Evolutionary conservation across 23 red algal genomes (phyloP).

Genomic region (Gracilariopsis chorda): DNA sequence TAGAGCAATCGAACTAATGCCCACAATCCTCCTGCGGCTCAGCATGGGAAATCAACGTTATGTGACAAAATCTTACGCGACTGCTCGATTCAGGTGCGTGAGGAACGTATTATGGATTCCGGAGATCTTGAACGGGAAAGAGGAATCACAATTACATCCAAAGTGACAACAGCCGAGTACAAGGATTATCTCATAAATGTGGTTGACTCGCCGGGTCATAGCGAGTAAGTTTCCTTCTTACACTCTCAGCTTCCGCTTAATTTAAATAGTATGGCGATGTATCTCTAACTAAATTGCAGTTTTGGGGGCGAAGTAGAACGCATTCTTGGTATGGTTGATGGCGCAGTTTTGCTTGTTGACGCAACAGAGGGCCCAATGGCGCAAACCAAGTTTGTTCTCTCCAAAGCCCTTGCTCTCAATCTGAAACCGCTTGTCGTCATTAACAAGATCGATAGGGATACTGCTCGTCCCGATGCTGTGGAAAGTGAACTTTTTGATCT

Average conservation of each 20-base stretch:
- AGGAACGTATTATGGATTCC: constrained; percentile 82
- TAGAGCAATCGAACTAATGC: neutral
- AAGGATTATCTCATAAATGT: constrained; percentile 64
- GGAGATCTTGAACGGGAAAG: constrained; percentile 83
- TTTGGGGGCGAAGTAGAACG: constrained; percentile 74
- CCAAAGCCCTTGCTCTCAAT: constrained; percentile 80
- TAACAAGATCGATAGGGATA: constrained; percentile 87
- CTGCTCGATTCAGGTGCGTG: constrained; percentile 50
- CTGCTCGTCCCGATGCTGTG: constrained; percentile 69
- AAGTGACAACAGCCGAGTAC: constrained; percentile 77
- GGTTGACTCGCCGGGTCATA: constrained; percentile 88
- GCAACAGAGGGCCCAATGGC: constrained; percentile 84
- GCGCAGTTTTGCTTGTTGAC: constrained; percentile 67
- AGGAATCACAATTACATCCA: constrained; percentile 87
- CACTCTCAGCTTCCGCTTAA: neutral
- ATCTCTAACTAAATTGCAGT: constrained; percentile 1
- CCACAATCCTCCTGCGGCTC: neutral
- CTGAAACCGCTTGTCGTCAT: constrained; percentile 79
- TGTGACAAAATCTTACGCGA: constrained; percentile 86
- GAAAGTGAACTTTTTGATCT: constrained; percentile 85
- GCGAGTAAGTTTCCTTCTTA: constrained; percentile 69
- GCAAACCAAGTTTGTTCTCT: constrained; percentile 90
- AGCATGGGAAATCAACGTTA: constrained; percentile 92
- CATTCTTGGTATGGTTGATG: constrained; percentile 67
- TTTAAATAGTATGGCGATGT: constrained; percentile 31